phyloP scores from a whole-genome alignment of 192 early-diverging fungal genomes.

The Chytriomyces sp. region DNA sequence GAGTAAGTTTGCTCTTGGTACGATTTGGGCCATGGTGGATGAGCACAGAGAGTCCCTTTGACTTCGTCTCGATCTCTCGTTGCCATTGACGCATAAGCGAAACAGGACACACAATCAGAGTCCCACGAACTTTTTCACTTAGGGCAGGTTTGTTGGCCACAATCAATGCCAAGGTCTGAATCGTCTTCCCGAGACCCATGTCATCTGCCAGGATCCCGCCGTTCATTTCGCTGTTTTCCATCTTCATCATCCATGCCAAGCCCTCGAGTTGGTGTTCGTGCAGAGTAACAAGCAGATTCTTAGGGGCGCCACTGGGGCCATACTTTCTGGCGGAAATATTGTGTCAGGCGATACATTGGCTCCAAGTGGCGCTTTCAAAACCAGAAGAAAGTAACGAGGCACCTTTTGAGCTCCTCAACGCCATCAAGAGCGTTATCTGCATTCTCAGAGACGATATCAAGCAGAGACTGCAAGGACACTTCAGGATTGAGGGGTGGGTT shows the following conservation, averaged over 20 bases:
- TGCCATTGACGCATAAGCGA: constrained; percentile 13
- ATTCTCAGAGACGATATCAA: too few species aligned
- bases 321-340: too few species aligned
- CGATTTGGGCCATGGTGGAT: constrained; percentile 13
- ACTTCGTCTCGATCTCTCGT: background rate
- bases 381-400: too few species aligned
- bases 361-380: too few species aligned
- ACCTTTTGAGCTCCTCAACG: too few species aligned
- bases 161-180: constrained; percentile 14
- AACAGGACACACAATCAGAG: constrained; percentile 16
- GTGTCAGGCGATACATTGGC: too few species aligned
- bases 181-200: constrained; percentile 28
- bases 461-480: too few species aligned
- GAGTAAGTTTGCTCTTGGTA: background rate
- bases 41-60: background rate
- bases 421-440: too few species aligned
- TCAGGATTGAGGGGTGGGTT: too few species aligned
- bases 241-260: constrained; percentile 20
- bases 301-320: background rate
- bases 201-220: constrained; percentile 29
- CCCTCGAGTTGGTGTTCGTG: constrained; percentile 18
- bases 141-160: background rate
- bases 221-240: constrained; percentile 5
- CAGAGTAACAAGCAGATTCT: background rate
- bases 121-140: background rate